phyloP scores from a whole-genome alignment of 2,329 filamentous ascomycete species.

The Blumeria hordei region DNA sequence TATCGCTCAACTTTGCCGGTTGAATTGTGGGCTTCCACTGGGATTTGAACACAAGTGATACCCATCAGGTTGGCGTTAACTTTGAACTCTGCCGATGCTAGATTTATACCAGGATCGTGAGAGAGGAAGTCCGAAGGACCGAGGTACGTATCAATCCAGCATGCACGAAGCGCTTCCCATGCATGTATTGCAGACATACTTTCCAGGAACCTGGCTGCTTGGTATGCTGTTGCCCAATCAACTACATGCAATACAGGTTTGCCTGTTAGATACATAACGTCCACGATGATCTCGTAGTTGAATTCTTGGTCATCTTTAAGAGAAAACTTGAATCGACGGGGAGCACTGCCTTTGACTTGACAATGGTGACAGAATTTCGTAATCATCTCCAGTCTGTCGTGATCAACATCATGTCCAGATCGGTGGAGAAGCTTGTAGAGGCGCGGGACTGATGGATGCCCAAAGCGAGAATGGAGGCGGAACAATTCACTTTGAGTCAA shows the following conservation, averaged over 20 bases:
- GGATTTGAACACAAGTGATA: not conserved
- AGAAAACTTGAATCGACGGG: not conserved
- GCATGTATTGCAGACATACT: not conserved
- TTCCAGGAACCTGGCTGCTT: not conserved
- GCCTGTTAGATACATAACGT: not conserved
- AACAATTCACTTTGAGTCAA: not conserved
- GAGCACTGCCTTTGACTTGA: not conserved
- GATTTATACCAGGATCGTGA: constrained; percentile 1
- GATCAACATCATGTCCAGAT: not conserved
- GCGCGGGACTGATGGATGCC: not conserved
- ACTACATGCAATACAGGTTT: not conserved
- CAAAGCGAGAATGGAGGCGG: not conserved
- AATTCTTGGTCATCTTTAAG: not conserved
- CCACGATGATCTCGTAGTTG: not conserved
- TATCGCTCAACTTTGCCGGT: constrained; percentile 1
- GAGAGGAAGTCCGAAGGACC: constrained; percentile 1
- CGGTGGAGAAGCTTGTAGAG: not conserved
- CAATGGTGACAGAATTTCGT: not conserved
- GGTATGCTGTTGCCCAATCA: not conserved
- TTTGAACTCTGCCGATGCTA: constrained; percentile 2
- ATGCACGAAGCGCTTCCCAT: constrained; percentile 1
- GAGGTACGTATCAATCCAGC: constrained; percentile 3
- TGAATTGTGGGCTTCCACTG: not conserved
- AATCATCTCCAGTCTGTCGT: not conserved
- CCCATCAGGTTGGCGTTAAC: not conserved